These are phyloP conservation scores for Candida vaughaniae DNA, from an alignment of 805 yeast genomes.

Conservation along the genomic window DNA sequence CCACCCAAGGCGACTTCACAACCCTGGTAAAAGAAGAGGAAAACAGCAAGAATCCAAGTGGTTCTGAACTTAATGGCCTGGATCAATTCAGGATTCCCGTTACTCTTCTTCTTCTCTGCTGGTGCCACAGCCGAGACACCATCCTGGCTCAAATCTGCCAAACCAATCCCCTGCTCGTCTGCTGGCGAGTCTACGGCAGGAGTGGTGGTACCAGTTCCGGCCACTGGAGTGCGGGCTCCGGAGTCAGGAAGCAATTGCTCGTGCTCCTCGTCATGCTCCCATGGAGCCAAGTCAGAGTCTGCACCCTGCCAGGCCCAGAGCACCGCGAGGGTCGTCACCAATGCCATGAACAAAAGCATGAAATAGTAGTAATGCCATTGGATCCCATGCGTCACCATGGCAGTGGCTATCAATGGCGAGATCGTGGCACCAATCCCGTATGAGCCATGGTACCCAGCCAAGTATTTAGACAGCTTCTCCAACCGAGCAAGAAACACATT, in stretches of 20 bases:
- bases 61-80: slow-evolving; percentile 36
- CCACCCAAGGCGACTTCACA: slow-evolving; percentile 69
- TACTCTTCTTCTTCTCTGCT: not conserved
- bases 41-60: slow-evolving; percentile 51
- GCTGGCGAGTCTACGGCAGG: slow-evolving; percentile 1
- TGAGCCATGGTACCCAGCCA: slow-evolving; percentile 64
- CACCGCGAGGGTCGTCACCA: slow-evolving; percentile 29
- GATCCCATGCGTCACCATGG: slow-evolving; percentile 48
- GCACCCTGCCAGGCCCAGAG: slow-evolving; percentile 49
- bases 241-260: not conserved
- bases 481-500: slow-evolving; percentile 52
- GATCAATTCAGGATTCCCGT: slow-evolving; percentile 13
- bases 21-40: slow-evolving; percentile 64
- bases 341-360: slow-evolving; percentile 44
- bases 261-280: slow-evolving; percentile 23
- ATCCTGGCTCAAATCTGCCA: slow-evolving; percentile 2
- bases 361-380: slow-evolving; percentile 55
- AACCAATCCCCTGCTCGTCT: slow-evolving; percentile 8
- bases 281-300: slow-evolving; percentile 42
- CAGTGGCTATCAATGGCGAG: slow-evolving; percentile 64
- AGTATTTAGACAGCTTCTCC: slow-evolving; percentile 52
- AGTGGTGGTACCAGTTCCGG: not conserved
- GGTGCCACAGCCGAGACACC: not conserved
- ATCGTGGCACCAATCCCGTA: slow-evolving; percentile 75
- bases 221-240: too few relatives aligned